phyloP scores from a whole-genome alignment of 139 green algal genomes.

The Microglena sp. region DNA sequence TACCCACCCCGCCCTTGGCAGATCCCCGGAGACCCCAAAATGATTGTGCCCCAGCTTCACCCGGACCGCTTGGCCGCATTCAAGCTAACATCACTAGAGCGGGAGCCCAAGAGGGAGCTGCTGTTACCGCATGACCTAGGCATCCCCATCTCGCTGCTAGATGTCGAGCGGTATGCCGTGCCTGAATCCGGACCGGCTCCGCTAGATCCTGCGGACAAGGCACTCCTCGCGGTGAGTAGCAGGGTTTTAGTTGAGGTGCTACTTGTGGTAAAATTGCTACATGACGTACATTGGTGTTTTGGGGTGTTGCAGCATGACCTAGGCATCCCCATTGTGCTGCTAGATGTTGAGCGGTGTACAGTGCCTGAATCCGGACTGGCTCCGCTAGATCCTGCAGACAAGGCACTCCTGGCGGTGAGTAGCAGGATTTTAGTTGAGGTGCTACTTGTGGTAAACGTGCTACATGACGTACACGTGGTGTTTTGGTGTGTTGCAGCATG shows the following conservation, averaged over 20 bases:
- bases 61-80: slow-evolving; percentile 40
- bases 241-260: too few species aligned
- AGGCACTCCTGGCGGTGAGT: slow-evolving; percentile 25
- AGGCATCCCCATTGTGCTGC: slow-evolving; percentile 44
- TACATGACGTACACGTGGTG: too few species aligned
- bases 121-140: slow-evolving; percentile 41
- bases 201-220: slow-evolving; percentile 45
- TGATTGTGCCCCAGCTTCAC: slow-evolving; percentile 45
- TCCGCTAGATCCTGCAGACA: slow-evolving; percentile 42
- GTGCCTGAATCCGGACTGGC: slow-evolving; percentile 11
- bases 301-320: slow-evolving; percentile 43
- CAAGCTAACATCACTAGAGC: slow-evolving; percentile 47
- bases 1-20: too few species aligned
- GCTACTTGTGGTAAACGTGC: too few species aligned
- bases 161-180: slow-evolving; percentile 48
- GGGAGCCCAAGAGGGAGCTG: slow-evolving; percentile 40
- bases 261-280: too few species aligned
- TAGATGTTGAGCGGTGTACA: slow-evolving; percentile 51
- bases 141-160: slow-evolving; percentile 49
- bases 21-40: slow-evolving; percentile 63
- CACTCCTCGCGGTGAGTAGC: slow-evolving; percentile 21
- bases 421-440: too few species aligned
- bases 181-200: neutral
- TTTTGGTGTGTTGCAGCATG: slow-evolving; percentile 39
- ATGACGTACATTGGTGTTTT: too few species aligned